phyloP scores from a whole-genome alignment of 139 green algal species.

The Marvania coccoides region DNA sequence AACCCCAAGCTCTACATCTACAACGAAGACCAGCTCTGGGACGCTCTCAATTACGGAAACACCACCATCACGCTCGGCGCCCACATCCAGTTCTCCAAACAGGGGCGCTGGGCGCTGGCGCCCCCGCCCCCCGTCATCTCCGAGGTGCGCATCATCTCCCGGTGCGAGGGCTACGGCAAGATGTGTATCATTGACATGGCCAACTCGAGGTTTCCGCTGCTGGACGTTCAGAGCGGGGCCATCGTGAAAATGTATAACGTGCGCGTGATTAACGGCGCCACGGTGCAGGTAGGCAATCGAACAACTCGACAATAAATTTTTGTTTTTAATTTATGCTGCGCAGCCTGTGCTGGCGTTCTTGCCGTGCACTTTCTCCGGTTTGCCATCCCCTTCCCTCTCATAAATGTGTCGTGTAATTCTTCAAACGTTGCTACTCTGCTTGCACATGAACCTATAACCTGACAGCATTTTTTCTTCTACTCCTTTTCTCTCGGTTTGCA shows the following conservation, averaged over 20 bases:
- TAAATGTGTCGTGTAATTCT: too few relatives aligned
- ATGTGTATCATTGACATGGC: conserved; percentile 31
- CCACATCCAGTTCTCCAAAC: conserved; percentile 18
- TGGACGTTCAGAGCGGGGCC: background rate
- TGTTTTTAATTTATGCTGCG: too few relatives aligned
- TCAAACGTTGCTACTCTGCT: too few relatives aligned
- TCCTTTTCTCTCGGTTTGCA: too few relatives aligned
- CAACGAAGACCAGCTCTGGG: conserved; percentile 29
- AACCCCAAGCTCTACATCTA: conserved; percentile 22
- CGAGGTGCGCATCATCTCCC: background rate
- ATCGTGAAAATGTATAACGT: conserved; percentile 17
- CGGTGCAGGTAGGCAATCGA: too few relatives aligned
- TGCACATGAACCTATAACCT: too few relatives aligned
- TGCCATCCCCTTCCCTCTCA: too few relatives aligned
- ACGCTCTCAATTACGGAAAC: conserved; percentile 16
- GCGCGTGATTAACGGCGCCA: conserved; percentile 25
- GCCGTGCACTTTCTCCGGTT: too few relatives aligned
- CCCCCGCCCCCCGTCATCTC: conserved; percentile 17
- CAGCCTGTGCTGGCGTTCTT: too few relatives aligned
- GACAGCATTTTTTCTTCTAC: too few relatives aligned
- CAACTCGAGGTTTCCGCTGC: conserved; percentile 10
- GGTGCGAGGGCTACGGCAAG: conserved; percentile 23
- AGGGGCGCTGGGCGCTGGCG: conserved; percentile 13
- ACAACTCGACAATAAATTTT: too few relatives aligned
- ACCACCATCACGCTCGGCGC: conserved; percentile 19